Percentiles rank a stretch among this genome's conserved stretches.
Evolutionary conservation across 495 filamentous ascomycete genomes (phyloP).

Genomic region (Parmelia sp.): DNA sequence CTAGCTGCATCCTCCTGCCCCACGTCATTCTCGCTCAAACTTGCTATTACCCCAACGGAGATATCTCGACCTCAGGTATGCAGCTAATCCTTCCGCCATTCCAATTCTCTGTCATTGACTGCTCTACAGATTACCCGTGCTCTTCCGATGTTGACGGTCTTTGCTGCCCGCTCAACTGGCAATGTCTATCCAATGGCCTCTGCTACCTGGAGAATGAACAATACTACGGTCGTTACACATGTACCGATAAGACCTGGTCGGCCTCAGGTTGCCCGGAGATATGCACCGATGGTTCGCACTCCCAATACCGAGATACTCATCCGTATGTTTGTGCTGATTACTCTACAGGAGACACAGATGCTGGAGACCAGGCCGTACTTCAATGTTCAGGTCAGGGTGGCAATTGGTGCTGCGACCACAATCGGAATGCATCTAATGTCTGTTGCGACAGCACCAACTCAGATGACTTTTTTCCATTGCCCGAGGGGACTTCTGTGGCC

Average conservation of each 20-base stretch:
- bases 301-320: too few relatives aligned
- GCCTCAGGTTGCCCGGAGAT: slow-evolving; percentile 21
- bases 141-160: slow-evolving; percentile 18
- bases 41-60: slow-evolving; percentile 27
- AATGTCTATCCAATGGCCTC: slow-evolving; percentile 25
- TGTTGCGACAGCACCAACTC: slow-evolving; percentile 15
- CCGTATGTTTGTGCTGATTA: background rate
- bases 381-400: slow-evolving; percentile 4
- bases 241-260: slow-evolving; percentile 25
- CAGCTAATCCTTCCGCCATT: too few relatives aligned
- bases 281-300: slow-evolving; percentile 20
- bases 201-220: slow-evolving; percentile 18
- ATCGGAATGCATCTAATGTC: slow-evolving; percentile 5
- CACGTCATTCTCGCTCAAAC: background rate
- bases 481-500: background rate
- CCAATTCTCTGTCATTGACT: too few relatives aligned
- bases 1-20: background rate
- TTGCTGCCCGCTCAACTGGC: slow-evolving; percentile 24
- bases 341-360: background rate
- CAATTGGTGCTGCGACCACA: slow-evolving; percentile 16
- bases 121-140: slow-evolving; percentile 23
- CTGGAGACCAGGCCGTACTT: slow-evolving; percentile 16
- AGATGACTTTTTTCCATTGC: background rate
- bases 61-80: slow-evolving; percentile 12
- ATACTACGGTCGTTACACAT: slow-evolving; percentile 26